These are phyloP conservation scores for Backusella psychrophila DNA, from an alignment of 192 early-diverging fungal species.

Conservation along the genomic window DNA sequence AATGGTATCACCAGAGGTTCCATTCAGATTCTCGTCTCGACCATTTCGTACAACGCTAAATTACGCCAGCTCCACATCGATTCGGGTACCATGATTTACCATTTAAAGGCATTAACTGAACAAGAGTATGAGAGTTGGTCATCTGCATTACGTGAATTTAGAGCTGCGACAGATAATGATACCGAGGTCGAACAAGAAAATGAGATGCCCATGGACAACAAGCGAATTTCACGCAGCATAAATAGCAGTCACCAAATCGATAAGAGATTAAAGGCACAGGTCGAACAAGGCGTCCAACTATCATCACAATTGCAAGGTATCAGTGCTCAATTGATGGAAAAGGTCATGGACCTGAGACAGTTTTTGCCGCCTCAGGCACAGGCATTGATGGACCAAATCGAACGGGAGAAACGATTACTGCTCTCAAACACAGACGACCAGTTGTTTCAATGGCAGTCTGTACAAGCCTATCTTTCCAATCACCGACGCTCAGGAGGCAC, in stretches of 20 bases:
- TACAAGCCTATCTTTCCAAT: background rate
- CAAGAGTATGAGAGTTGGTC: conserved; percentile 78
- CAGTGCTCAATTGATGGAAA: background rate
- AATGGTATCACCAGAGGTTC: conserved; percentile 65
- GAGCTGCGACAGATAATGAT: background rate
- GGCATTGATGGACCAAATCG: background rate
- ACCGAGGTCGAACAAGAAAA: background rate
- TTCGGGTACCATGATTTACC: conserved; percentile 78
- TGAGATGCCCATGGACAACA: background rate
- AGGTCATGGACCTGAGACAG: background rate
- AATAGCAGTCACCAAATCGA: background rate
- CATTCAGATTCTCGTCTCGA: conserved; percentile 61
- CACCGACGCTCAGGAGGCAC: background rate
- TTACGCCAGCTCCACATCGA: conserved; percentile 81
- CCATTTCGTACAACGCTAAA: conserved; percentile 59
- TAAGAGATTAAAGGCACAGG: background rate
- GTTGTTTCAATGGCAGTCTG: conserved; percentile 2
- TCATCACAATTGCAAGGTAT: background rate
- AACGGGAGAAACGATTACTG: background rate
- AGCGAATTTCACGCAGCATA: background rate
- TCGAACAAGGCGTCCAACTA: background rate
- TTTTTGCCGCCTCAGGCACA: background rate
- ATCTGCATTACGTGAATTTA: conserved; percentile 14
- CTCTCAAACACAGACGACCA: background rate
- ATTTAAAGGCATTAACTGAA: conserved; percentile 73